Evolutionary conservation across 2,329 filamentous ascomycete species (phyloP).

Genomic region (Nemania sp.): DNA sequence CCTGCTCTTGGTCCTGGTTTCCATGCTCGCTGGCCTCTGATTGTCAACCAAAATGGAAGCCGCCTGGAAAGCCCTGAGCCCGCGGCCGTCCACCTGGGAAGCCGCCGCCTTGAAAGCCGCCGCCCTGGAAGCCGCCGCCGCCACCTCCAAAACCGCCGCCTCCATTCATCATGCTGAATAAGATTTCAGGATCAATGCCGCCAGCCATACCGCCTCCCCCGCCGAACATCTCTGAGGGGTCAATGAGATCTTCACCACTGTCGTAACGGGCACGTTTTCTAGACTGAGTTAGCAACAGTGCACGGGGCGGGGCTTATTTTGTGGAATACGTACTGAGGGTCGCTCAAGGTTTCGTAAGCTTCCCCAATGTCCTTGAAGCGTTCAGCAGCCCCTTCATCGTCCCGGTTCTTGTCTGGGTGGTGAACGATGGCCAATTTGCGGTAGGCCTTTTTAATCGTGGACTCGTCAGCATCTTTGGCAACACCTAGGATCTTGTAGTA

Average conservation of each 20-base stretch:
- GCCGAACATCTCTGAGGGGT: constrained; percentile 84
- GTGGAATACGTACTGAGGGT: constrained; percentile 74
- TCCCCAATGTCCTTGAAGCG: constrained; percentile 98
- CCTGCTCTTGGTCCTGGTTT: constrained; percentile 36
- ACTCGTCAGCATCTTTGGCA: constrained; percentile 80
- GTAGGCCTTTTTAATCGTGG: constrained; percentile 95
- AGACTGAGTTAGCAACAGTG: constrained; percentile 43
- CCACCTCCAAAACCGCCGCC: constrained; percentile 60
- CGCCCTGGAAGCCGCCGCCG: constrained; percentile 44
- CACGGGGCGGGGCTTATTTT: background rate
- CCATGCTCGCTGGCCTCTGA: constrained; percentile 41
- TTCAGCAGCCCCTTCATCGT: constrained; percentile 80
- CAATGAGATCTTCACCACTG: constrained; percentile 87
- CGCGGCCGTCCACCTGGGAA: constrained; percentile 54
- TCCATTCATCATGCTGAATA: constrained; percentile 82
- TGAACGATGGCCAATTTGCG: constrained; percentile 91
- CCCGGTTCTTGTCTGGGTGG: constrained; percentile 97
- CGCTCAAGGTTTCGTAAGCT: constrained; percentile 93
- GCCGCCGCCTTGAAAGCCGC: constrained; percentile 52
- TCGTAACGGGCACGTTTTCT: constrained; percentile 91
- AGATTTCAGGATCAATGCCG: constrained; percentile 75
- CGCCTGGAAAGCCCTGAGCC: constrained; percentile 51
- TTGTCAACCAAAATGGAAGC: constrained; percentile 63
- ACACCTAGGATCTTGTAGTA: constrained; percentile 98
- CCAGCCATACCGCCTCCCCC: constrained; percentile 57